Evolutionary conservation across 805 yeast species (phyloP).

Genomic region (Wickerhamiella parazyma): DNA sequence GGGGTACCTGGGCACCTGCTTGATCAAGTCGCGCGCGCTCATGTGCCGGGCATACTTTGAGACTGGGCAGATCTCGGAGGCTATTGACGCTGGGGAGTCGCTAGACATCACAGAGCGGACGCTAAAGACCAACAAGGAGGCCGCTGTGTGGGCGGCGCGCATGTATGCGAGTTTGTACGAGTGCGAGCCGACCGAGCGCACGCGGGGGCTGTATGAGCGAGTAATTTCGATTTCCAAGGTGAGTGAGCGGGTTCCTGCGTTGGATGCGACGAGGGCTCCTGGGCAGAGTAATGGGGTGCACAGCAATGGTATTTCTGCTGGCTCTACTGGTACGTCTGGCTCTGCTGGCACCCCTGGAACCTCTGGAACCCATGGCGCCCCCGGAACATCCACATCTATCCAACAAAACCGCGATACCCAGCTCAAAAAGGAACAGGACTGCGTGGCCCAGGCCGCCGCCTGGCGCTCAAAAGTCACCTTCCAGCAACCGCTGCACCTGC

Average conservation of each 20-base stretch:
- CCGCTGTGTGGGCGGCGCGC: slow-evolving; percentile 10
- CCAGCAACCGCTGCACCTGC: slow-evolving; percentile 11
- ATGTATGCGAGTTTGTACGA: neutral
- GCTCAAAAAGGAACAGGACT: slow-evolving; percentile 10
- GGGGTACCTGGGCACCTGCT: slow-evolving; percentile 8
- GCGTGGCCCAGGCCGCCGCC: slow-evolving; percentile 16
- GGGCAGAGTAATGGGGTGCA: too few relatives aligned
- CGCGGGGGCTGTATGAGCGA: neutral
- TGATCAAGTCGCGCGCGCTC: slow-evolving; percentile 10
- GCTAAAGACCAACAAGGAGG: slow-evolving; percentile 9
- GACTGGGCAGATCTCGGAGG: neutral
- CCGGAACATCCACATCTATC: neutral
- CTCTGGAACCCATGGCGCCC: neutral
- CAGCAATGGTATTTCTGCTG: neutral
- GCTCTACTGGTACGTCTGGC: neutral
- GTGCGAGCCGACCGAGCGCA: neutral
- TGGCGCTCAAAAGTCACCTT: slow-evolving; percentile 16
- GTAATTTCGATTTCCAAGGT: neutral
- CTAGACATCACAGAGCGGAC: slow-evolving; percentile 8
- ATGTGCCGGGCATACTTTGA: slow-evolving; percentile 2
- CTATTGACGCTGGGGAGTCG: slow-evolving; percentile 4
- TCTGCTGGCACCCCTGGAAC: neutral
- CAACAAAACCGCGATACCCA: slow-evolving; percentile 2
- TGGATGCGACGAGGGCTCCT: too few relatives aligned
- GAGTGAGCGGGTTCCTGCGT: slow-evolving; percentile 1